Evolutionary conservation across 768 basidiomycete species (phyloP).

Genomic region (Leccinum disarticulatum): DNA sequence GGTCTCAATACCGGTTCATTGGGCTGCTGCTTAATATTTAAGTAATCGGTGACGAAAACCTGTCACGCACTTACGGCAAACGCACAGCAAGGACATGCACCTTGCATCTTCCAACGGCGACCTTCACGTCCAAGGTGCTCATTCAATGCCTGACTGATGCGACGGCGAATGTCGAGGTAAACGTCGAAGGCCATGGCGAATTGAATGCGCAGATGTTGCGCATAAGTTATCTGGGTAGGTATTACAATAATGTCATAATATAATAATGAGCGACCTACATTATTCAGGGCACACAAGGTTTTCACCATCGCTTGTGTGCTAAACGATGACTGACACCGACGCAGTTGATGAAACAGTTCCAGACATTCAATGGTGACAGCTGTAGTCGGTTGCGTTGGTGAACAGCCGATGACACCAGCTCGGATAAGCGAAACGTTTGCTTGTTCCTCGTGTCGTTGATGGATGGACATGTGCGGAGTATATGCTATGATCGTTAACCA

Average conservation of each 20-base stretch:
- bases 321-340: background rate
- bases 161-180: no score
- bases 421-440: background rate
- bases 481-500: background rate
- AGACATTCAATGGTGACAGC: background rate
- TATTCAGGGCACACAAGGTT: background rate
- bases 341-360: background rate
- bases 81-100: no score
- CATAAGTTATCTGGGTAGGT: background rate
- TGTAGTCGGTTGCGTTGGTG: background rate
- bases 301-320: slow-evolving; percentile 2
- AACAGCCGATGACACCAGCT: background rate
- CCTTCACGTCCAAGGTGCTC: no score
- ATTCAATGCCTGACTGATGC: no score
- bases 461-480: background rate
- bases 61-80: no score
- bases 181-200: no score
- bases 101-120: no score
- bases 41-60: no score
- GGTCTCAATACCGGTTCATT: no score
- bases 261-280: background rate
- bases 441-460: background rate
- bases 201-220: no score
- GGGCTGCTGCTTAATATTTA: no score
- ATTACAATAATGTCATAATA: background rate